Conservation (phyloP, 345 rosid species). For the Erysimum cheiranthoides region DNA sequence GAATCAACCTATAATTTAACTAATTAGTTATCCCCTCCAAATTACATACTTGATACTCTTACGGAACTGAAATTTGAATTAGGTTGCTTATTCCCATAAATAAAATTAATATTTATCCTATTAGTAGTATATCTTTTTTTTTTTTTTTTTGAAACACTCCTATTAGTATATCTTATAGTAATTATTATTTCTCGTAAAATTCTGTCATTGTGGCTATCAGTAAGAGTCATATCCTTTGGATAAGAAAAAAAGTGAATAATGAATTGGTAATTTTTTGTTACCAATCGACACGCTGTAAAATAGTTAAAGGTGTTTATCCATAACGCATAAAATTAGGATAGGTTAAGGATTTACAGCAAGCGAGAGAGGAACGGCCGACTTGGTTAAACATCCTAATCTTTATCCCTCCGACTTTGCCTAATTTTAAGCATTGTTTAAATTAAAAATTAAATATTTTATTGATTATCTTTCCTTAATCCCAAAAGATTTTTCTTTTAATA, state of each 20-base stretch:
- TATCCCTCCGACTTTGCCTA: conserved; percentile 37
- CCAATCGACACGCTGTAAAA: conserved; percentile 31
- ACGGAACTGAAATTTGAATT: background rate
- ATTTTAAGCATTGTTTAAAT: conserved; percentile 34
- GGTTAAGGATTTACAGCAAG: conserved; percentile 33
- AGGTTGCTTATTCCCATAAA: background rate
- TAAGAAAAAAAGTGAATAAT: conserved; percentile 1
- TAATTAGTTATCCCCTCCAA: background rate
- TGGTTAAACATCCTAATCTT: conserved; percentile 45
- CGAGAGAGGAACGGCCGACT: conserved; percentile 42
- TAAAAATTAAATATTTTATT: background rate
- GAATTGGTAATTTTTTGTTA: conserved; percentile 19
- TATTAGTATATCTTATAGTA: too few relatives aligned
- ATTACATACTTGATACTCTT: background rate
- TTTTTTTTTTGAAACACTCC: too few relatives aligned
- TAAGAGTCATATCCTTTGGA: conserved; percentile 29
- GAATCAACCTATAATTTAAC: background rate
- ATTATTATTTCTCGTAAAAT: background rate
- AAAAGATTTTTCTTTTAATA: background rate
- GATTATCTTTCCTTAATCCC: conserved; percentile 36
- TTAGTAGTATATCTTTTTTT: too few relatives aligned
- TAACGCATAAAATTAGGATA: conserved; percentile 37
- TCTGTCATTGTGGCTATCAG: conserved; percentile 26
- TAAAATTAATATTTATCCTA: background rate
- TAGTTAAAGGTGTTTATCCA: conserved; percentile 29